phyloP scores from a whole-genome alignment of 306 rosid species.

The Trifolium repens region DNA sequence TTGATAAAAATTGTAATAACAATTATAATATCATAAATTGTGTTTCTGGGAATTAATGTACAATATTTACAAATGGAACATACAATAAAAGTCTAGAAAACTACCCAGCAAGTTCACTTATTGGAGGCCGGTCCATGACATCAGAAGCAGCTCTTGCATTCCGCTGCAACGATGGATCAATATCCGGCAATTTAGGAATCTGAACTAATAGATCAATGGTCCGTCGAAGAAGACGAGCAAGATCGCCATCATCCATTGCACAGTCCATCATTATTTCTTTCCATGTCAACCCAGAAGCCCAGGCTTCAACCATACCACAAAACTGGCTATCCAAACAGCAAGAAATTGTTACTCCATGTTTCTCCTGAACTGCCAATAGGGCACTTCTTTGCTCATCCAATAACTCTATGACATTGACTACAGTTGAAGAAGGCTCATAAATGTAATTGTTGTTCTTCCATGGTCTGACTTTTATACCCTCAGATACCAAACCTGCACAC shows the following conservation, averaged over 20 bases:
- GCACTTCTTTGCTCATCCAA: constrained; percentile 72
- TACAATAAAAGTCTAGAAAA: constrained; percentile 4
- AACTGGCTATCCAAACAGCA: constrained; percentile 87
- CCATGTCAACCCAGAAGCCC: constrained; percentile 99
- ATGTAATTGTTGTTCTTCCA: constrained; percentile 75
- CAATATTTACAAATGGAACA: constrained; percentile 36
- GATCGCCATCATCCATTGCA: constrained; percentile 98
- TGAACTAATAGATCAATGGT: constrained; percentile 89
- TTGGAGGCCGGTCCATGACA: constrained; percentile 95
- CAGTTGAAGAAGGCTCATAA: constrained; percentile 72
- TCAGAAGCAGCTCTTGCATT: constrained; percentile 79
- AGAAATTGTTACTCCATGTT: constrained; percentile 67
- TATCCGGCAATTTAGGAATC: constrained; percentile 87
- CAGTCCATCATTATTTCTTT: constrained; percentile 97
- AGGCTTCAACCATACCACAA: constrained; percentile 97
- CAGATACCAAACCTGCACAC: constrained; percentile 80
- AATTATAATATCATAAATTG: constrained; percentile 19
- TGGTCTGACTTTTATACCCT: constrained; percentile 90
- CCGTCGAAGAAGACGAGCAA: constrained; percentile 89
- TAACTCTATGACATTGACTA: constrained; percentile 50
- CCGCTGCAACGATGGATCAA: constrained; percentile 72
- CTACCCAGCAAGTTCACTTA: constrained; percentile 89
- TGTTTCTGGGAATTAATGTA: constrained; percentile 16
- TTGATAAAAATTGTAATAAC: background rate
- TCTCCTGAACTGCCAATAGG: constrained; percentile 70